Conservation (phyloP, 78 protist genomes). For the Cavenderia fasciculata region DNA sequence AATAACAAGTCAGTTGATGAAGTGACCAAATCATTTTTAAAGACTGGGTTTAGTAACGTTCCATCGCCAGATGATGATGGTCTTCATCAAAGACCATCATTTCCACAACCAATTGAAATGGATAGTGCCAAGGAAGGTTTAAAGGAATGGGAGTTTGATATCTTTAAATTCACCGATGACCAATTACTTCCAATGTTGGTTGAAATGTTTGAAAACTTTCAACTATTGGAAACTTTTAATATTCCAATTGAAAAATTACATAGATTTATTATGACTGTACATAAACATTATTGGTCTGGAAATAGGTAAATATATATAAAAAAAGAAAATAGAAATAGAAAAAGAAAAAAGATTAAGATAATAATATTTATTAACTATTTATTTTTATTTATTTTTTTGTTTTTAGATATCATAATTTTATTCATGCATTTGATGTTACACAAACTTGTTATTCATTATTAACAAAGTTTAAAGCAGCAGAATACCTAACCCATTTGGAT, state of each 20-base stretch:
- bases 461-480: constrained; percentile 54
- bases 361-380: neutral
- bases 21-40: constrained; percentile 52
- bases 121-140: constrained; percentile 52
- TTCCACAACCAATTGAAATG: constrained; percentile 32
- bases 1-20: constrained; percentile 59
- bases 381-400: neutral
- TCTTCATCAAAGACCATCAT: constrained; percentile 68
- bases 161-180: constrained; percentile 50
- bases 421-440: constrained; percentile 91
- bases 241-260: constrained; percentile 78
- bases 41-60: constrained; percentile 26
- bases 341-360: neutral
- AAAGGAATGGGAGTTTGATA: constrained; percentile 72
- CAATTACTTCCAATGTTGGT: constrained; percentile 72
- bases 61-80: too few relatives aligned
- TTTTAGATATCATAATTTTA: constrained; percentile 89
- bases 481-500: constrained; percentile 79
- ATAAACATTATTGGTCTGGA: constrained; percentile 24
- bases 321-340: neutral
- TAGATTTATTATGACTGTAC: constrained; percentile 63
- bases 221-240: constrained; percentile 46
- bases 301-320: constrained; percentile 12
- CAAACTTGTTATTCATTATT: constrained; percentile 82
- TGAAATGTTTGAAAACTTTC: constrained; percentile 82